phyloP scores from a whole-genome alignment of 768 basidiomycete genomes.

The Xerocomellus amylosporus region DNA sequence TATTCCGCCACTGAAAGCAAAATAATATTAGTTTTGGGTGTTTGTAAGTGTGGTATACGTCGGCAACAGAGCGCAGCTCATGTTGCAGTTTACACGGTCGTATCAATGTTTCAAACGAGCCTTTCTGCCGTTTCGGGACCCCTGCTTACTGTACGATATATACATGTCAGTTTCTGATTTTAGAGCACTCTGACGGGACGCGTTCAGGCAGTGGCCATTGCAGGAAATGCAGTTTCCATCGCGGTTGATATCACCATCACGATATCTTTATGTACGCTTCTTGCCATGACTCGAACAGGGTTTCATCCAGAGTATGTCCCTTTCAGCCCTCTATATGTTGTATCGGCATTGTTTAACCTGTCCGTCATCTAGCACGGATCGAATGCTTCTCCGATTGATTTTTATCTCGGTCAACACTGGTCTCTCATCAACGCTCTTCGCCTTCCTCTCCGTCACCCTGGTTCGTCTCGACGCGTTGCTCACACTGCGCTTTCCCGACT shows the following conservation, averaged over 20 bases:
- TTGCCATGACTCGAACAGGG: slow-evolving; percentile 23
- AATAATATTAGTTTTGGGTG: too few relatives aligned
- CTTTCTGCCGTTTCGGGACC: too few relatives aligned
- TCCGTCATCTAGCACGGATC: slow-evolving; percentile 19
- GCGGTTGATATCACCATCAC: slow-evolving; percentile 13
- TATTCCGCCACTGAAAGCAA: neutral
- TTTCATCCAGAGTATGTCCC: slow-evolving; percentile 15
- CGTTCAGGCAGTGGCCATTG: slow-evolving; percentile 13
- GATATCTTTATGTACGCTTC: slow-evolving; percentile 20
- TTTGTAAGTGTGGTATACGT: too few relatives aligned
- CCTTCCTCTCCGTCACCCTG: slow-evolving; percentile 19
- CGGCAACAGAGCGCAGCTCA: too few relatives aligned
- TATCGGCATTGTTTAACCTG: neutral
- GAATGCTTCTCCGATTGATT: slow-evolving; percentile 23
- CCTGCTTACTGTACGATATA: slow-evolving; percentile 4
- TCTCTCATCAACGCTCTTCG: slow-evolving; percentile 24
- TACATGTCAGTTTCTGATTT: neutral
- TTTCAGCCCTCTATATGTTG: too few relatives aligned
- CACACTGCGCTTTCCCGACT: neutral
- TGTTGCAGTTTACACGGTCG: too few relatives aligned
- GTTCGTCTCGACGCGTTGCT: slow-evolving; percentile 6
- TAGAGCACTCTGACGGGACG: slow-evolving; percentile 1
- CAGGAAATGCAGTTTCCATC: slow-evolving; percentile 11
- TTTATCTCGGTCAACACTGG: slow-evolving; percentile 27
- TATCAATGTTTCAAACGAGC: too few relatives aligned